Conservation (phyloP, 2,329 filamentous ascomycete genomes). For the Claviceps capensis region DNA sequence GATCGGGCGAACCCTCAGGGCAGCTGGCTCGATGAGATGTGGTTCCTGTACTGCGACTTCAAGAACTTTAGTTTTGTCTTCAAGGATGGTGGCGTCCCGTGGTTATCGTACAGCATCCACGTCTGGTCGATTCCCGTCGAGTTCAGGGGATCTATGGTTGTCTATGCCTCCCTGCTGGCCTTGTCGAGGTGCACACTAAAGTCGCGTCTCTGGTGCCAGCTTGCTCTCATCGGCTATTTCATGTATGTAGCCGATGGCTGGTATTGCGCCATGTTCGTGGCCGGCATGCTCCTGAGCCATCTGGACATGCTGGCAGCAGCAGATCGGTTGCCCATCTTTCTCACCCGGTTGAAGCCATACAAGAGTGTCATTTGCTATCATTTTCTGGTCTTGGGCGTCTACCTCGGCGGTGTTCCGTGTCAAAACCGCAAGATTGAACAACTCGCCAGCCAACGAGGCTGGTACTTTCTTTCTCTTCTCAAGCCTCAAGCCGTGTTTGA, state of each 20-base stretch:
- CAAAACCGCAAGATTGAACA: slow-evolving; percentile 31
- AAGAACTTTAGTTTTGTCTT: slow-evolving; percentile 60
- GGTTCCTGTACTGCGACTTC: slow-evolving; percentile 37
- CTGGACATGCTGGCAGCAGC: slow-evolving; percentile 40
- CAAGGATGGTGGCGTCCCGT: slow-evolving; percentile 40
- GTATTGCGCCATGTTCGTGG: slow-evolving; percentile 45
- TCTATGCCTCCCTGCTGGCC: slow-evolving; percentile 44
- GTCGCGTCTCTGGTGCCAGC: slow-evolving; percentile 39
- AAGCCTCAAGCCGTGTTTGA: slow-evolving; percentile 54
- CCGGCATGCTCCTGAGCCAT: slow-evolving; percentile 49
- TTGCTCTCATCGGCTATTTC: slow-evolving; percentile 47
- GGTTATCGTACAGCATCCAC: slow-evolving; percentile 39
- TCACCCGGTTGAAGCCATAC: slow-evolving; percentile 30
- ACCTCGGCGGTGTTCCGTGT: slow-evolving; percentile 48
- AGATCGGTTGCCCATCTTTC: slow-evolving; percentile 34
- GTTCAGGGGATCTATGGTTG: slow-evolving; percentile 47
- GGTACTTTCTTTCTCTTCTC: slow-evolving; percentile 45
- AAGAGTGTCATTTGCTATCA: slow-evolving; percentile 38
- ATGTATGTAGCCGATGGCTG: slow-evolving; percentile 54
- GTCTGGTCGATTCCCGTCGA: slow-evolving; percentile 52
- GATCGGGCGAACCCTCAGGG: slow-evolving; percentile 22
- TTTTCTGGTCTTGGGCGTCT: slow-evolving; percentile 38
- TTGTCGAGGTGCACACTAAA: slow-evolving; percentile 40
- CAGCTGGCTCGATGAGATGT: slow-evolving; percentile 34
- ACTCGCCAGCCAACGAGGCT: slow-evolving; percentile 42